Conservation (phyloP, 2,329 filamentous ascomycete species). For the Knoxdaviesia capensis region DNA sequence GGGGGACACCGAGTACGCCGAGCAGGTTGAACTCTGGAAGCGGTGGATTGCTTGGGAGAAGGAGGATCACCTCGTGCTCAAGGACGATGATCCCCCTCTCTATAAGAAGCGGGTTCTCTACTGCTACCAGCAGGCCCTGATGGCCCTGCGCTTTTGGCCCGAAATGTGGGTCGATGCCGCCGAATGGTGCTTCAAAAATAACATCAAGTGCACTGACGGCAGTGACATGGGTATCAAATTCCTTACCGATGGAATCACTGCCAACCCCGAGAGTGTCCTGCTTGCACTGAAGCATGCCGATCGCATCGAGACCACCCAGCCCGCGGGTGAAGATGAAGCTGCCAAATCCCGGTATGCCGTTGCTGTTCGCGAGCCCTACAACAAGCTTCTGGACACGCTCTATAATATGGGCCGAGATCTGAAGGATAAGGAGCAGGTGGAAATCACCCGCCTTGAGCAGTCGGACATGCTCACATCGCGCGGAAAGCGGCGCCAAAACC, state of each 20-base stretch:
- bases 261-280: conserved; percentile 85
- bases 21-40: conserved; percentile 79
- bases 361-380: conserved; percentile 65
- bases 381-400: conserved; percentile 66
- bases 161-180: conserved; percentile 92
- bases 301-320: conserved; percentile 59
- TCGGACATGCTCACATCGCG: conserved; percentile 21
- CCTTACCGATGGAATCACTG: conserved; percentile 60
- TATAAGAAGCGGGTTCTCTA: conserved; percentile 70
- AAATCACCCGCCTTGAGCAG: conserved; percentile 36
- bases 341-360: conserved; percentile 55
- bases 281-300: conserved; percentile 81
- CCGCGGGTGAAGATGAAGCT: conserved; percentile 58
- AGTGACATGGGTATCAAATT: conserved; percentile 50
- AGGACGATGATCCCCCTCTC: conserved; percentile 54
- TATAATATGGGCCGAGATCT: conserved; percentile 67
- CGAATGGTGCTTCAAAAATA: conserved; percentile 75
- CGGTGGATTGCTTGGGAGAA: conserved; percentile 94
- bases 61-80: conserved; percentile 71
- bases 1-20: conserved; percentile 63
- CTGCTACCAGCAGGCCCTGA: conserved; percentile 81
- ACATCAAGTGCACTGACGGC: conserved; percentile 30
- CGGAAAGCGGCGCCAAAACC: conserved; percentile 5
- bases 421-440: conserved; percentile 39
- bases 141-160: conserved; percentile 86